Evolutionary conservation across 1,284 basidiomycete species (phyloP).

Genomic region (Austroboletus novae-zelandiae): DNA sequence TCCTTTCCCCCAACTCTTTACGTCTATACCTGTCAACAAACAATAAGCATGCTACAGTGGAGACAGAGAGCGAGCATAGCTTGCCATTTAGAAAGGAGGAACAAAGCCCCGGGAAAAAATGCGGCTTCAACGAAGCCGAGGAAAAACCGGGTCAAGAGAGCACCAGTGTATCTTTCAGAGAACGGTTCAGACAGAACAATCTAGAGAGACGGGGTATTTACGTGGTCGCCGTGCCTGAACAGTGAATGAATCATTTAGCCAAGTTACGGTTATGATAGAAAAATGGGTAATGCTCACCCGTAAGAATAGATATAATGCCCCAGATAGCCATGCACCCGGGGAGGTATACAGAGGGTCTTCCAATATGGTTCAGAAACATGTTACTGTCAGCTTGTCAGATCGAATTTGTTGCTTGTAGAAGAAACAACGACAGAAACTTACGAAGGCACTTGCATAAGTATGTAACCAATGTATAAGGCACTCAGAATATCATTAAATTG

Average conservation of each 20-base stretch:
- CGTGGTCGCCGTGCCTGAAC: slow-evolving; percentile 18
- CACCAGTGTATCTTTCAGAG: slow-evolving; percentile 56
- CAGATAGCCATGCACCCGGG: slow-evolving; percentile 71
- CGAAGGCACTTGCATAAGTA: slow-evolving; percentile 61
- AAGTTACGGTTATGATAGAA: not conserved
- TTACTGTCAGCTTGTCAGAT: slow-evolving; percentile 44
- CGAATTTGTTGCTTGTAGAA: not conserved
- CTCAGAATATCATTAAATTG: slow-evolving; percentile 70
- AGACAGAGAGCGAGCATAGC: not conserved
- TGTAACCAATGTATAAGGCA: slow-evolving; percentile 71
- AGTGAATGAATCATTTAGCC: not conserved
- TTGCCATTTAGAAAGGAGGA: slow-evolving; percentile 48
- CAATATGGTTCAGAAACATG: slow-evolving; percentile 70
- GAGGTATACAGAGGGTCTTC: slow-evolving; percentile 74
- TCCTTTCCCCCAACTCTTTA: slow-evolving; percentile 67
- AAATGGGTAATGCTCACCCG: slow-evolving; percentile 38
- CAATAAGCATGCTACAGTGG: not conserved
- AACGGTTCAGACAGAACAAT: slow-evolving; percentile 11
- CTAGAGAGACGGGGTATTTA: slow-evolving; percentile 7
- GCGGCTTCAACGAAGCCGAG: slow-evolving; percentile 67
- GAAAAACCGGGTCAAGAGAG: slow-evolving; percentile 71
- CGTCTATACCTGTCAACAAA: slow-evolving; percentile 49
- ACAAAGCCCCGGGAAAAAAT: slow-evolving; percentile 72
- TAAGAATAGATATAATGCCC: slow-evolving; percentile 66
- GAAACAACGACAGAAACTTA: slow-evolving; percentile 9